Percentiles rank a stretch among this genome's conserved stretches.
Evolutionary conservation across 2,329 filamentous ascomycete genomes (phyloP).

Genomic region (Lomentospora prolificans): DNA sequence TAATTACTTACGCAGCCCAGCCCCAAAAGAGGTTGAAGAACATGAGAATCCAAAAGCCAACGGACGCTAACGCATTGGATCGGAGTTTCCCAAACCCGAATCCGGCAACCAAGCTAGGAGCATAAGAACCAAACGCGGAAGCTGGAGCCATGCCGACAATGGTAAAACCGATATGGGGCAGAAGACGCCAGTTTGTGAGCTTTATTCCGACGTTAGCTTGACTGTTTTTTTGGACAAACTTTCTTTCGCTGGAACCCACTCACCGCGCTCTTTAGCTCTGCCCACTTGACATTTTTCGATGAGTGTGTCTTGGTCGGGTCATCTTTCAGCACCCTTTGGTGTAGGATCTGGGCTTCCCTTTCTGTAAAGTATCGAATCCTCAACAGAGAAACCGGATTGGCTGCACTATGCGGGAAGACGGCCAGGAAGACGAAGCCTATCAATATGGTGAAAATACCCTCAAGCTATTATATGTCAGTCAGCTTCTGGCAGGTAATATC

Average conservation of each 20-base stretch:
- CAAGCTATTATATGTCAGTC: not conserved
- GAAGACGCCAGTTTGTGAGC: constrained; percentile 26
- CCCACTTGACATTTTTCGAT: constrained; percentile 19
- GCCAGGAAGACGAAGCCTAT: constrained; percentile 21
- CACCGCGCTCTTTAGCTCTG: constrained; percentile 25
- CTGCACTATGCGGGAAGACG: constrained; percentile 20
- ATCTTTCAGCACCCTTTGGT: constrained; percentile 21
- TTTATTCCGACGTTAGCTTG: constrained; percentile 10
- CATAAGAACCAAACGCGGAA: constrained; percentile 19
- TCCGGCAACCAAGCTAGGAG: constrained; percentile 20
- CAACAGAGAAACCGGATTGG: constrained; percentile 21
- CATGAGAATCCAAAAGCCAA: constrained; percentile 24
- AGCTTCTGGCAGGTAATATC: not conserved
- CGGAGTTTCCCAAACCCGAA: constrained; percentile 24
- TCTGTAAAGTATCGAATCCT: constrained; percentile 22
- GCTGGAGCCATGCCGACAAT: constrained; percentile 20
- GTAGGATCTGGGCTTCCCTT: constrained; percentile 24
- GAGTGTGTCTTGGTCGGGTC: constrained; percentile 24
- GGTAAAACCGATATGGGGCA: constrained; percentile 23
- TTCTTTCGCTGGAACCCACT: too few species aligned
- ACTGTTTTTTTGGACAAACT: too few species aligned
- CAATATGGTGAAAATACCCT: constrained; percentile 26
- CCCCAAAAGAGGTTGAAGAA: constrained; percentile 24
- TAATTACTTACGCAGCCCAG: constrained; percentile 13
- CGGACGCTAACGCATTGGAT: constrained; percentile 24